A percentile compares a stretch with the other conserved stretches of the same genome.
Conservation (phyloP, 2,329 filamentous ascomycete species). For the Talaromyces sp. region DNA sequence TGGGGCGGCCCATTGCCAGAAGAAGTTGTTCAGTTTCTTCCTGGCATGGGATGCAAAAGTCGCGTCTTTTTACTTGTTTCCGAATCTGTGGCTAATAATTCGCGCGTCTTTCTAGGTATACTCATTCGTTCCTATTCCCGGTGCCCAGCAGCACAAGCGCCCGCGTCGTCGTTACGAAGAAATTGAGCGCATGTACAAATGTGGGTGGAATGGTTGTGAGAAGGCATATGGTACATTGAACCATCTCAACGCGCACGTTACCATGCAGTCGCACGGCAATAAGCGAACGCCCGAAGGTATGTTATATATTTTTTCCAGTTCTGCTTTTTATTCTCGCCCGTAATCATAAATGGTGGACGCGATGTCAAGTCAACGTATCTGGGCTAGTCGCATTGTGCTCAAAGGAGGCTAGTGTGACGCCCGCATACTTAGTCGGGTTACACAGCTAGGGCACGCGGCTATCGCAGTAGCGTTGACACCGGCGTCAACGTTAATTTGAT, state of each 20-base stretch:
- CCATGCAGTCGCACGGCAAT: constrained; percentile 93
- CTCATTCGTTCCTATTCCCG: constrained; percentile 95
- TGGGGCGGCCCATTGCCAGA: constrained; percentile 19
- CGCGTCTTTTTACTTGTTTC: neutral
- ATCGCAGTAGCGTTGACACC: constrained; percentile 54
- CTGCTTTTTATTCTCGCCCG: neutral
- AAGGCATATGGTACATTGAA: constrained; percentile 98
- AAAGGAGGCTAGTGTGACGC: constrained; percentile 41
- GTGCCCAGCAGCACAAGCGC: constrained; percentile 94
- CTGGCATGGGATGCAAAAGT: constrained; percentile 2
- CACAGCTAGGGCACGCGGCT: constrained; percentile 51
- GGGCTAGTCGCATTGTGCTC: constrained; percentile 32
- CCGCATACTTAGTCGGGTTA: constrained; percentile 47
- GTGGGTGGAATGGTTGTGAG: constrained; percentile 96
- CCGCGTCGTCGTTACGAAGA: constrained; percentile 93
- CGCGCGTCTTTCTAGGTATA: constrained; percentile 65
- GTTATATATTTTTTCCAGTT: constrained; percentile 2
- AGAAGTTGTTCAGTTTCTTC: neutral
- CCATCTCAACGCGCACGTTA: constrained; percentile 95
- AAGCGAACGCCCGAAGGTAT: constrained; percentile 97
- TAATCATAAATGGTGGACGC: constrained; percentile 4
- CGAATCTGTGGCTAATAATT: constrained; percentile 3
- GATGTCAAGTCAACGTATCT: constrained; percentile 13
- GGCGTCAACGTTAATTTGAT: constrained; percentile 47
- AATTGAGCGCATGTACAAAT: constrained; percentile 99